Conservation (phyloP, 495 filamentous ascomycete species). For the Neurospora cerealis region DNA sequence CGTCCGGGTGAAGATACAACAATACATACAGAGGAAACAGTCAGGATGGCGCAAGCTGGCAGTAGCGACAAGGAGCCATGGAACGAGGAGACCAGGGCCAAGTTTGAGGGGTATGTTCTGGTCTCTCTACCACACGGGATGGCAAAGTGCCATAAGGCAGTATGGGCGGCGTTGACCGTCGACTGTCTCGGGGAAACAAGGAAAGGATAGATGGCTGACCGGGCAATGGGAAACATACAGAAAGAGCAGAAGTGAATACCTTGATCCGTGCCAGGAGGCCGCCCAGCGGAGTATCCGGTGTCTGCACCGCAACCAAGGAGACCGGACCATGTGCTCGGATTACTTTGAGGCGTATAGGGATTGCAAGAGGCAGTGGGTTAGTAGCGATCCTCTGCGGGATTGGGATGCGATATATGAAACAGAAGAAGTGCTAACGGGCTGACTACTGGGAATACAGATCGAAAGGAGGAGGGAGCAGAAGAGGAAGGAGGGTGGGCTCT, state of each 20-base stretch:
- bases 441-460: constrained; percentile 24
- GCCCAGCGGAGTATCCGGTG: constrained; percentile 77
- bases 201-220: background rate
- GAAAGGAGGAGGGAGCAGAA: constrained; percentile 42
- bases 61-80: constrained; percentile 20
- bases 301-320: constrained; percentile 74
- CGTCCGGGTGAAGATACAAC: background rate
- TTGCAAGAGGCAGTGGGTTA: constrained; percentile 60
- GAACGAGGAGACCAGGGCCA: constrained; percentile 32
- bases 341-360: constrained; percentile 95
- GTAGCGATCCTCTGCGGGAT: background rate
- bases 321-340: constrained; percentile 78
- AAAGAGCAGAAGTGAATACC: constrained; percentile 75
- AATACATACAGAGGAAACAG: background rate
- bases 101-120: constrained; percentile 32
- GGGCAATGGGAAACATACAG: constrained; percentile 31
- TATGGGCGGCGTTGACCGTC: background rate
- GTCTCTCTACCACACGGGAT: too few species aligned
- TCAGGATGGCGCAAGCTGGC: background rate
- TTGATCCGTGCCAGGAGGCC: constrained; percentile 92
- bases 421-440: constrained; percentile 1
- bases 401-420: background rate
- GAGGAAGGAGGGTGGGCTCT: constrained; percentile 10
- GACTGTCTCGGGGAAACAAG: background rate
- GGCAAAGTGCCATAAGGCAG: background rate